These are phyloP conservation scores for Colletotrichum noveboracense DNA, from an alignment of 2,329 filamentous ascomycete genomes.

Conservation along the genomic window DNA sequence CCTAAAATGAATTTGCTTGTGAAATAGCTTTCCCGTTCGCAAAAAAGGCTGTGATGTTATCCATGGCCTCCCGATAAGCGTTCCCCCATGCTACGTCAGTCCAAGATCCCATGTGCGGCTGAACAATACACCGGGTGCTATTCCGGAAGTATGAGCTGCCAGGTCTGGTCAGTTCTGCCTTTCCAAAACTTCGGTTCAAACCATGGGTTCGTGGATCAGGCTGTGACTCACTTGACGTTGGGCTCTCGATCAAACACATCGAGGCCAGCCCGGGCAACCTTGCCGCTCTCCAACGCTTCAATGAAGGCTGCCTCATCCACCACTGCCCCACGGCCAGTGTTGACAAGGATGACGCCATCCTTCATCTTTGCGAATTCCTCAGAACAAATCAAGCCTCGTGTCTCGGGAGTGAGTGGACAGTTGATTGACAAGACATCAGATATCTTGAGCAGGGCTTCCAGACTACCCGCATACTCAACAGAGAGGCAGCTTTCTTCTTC, in stretches of 20 bases:
- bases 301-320: not conserved
- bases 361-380: not conserved
- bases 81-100: not conserved
- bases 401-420: not conserved
- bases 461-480: not conserved
- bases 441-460: not conserved
- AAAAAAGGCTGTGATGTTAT: not conserved
- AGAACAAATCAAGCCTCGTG: not conserved
- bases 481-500: not conserved
- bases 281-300: not conserved
- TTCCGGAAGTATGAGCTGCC: not conserved
- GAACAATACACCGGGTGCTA: accelerated
- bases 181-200: not conserved
- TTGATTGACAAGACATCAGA: not conserved
- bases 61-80: not conserved
- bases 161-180: no score
- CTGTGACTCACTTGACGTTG: not conserved
- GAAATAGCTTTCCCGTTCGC: accelerated
- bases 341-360: not conserved
- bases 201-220: not conserved
- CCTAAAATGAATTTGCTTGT: not conserved
- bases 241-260: not conserved
- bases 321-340: not conserved
- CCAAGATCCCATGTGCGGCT: not conserved
- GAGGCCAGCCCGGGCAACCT: not conserved